These are phyloP conservation scores for Ophiostoma himal-ulmi DNA, from an alignment of 2,329 filamentous ascomycete genomes.

Conservation along the genomic window DNA sequence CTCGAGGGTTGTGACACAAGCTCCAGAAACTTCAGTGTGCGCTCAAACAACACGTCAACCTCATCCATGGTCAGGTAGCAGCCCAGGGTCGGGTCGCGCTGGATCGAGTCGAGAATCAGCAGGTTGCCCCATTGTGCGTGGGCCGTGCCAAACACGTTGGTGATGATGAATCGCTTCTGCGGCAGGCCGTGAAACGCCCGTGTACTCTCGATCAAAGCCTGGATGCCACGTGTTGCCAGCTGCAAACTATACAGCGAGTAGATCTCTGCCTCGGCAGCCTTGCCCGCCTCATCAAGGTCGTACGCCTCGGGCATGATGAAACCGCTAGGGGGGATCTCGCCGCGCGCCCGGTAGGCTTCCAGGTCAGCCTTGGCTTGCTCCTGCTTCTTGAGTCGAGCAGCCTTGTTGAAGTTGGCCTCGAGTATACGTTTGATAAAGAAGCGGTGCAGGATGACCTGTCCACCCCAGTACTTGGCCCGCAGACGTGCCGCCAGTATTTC, in stretches of 20 bases:
- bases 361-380: not conserved
- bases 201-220: slow-evolving; percentile 77
- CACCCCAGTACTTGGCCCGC: slow-evolving; percentile 91
- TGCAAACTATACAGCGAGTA: slow-evolving; percentile 44
- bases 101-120: slow-evolving; percentile 79
- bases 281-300: not conserved
- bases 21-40: slow-evolving; percentile 71
- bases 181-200: slow-evolving; percentile 66
- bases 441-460: slow-evolving; percentile 80
- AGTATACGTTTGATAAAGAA: slow-evolving; percentile 61
- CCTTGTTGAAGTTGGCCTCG: slow-evolving; percentile 37
- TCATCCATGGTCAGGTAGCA: slow-evolving; percentile 50
- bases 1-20: slow-evolving; percentile 67
- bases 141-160: slow-evolving; percentile 92
- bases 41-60: slow-evolving; percentile 57
- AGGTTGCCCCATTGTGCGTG: slow-evolving; percentile 99
- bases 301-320: not conserved
- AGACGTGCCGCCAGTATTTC: slow-evolving; percentile 79
- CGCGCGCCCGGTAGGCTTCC: slow-evolving; percentile 4
- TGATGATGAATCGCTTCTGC: slow-evolving; percentile 69
- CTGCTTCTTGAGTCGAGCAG: slow-evolving; percentile 20
- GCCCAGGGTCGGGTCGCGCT: slow-evolving; percentile 57
- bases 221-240: slow-evolving; percentile 58
- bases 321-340: slow-evolving; percentile 5
- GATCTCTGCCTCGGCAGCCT: not conserved